Evolutionary conservation across 108 stramenopile genomes (phyloP), one percentile per base, ranked within the genome.

Genomic region (Conticribra weissflogii): DNA sequence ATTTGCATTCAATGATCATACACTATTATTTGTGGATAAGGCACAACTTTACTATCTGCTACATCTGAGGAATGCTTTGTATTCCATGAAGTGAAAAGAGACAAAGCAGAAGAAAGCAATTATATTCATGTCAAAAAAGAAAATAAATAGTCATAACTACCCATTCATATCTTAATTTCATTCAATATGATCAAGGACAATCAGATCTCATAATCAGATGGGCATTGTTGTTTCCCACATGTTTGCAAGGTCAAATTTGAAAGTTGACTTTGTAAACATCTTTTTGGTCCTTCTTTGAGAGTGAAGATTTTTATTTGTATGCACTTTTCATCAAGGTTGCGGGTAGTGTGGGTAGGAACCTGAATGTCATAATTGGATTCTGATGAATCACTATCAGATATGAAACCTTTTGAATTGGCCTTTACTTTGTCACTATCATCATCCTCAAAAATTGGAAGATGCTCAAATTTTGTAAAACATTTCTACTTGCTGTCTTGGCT

Each of bases 241-340:
- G 5, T 46, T 46, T 45, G 63, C 34, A 5, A 79, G 71, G 50
- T 59, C 59, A 24, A 64, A 66, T 18, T 25, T 60, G 44, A 61
- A 66, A 15, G 16, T 61, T 54, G 45, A 41, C 7, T 71, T 46
- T 16, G 32, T 12, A 25, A 47, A 29, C 45, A 65, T 46, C 25
- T 79, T 60, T 18, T 61, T 30, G 30, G 51, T 53, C 27, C 71
- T 56, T 51, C 58, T 56, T 32, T 63, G 65, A 55, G 71, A 79
- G 18, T 21, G 47, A n/a, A 31, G 44, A 72, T 79, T 71, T 41
- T 79, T 71, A 21, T 61, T 25, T 49, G 61, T 53, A 79, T 49
- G 12, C 62, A 53, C 14, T 33, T 65, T 48, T 72, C 71, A 45
- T 72, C 49, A 9, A 79, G 62, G 23, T 72, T 59, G 30, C 72